A percentile compares a stretch with the other conserved stretches of the same genome.
phyloP scores from a whole-genome alignment of 495 filamentous ascomycete genomes.

The Hypoxylon cercidicola region DNA sequence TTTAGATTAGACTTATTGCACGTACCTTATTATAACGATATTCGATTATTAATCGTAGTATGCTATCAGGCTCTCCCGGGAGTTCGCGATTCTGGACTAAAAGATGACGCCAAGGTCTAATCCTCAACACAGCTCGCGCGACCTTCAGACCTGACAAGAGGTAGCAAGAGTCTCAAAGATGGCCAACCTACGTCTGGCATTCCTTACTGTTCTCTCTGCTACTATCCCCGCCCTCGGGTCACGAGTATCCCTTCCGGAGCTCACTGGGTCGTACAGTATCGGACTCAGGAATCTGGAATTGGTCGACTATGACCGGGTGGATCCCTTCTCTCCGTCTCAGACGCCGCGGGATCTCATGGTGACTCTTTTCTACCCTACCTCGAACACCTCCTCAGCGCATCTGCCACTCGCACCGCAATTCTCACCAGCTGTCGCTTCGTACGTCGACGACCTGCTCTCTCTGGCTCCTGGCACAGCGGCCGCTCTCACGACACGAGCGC shows the following conservation, averaged over 20 bases:
- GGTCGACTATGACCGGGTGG: conserved; percentile 44
- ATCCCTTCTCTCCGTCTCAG: conserved; percentile 47
- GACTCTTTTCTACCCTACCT: conserved; percentile 50
- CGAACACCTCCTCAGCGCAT: conserved; percentile 12
- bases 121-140: too few species aligned
- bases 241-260: conserved; percentile 2
- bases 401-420: conserved; percentile 40
- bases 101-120: too few species aligned
- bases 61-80: too few species aligned
- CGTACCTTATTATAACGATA: not conserved
- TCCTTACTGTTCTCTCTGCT: not conserved
- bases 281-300: conserved; percentile 42
- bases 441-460: conserved; percentile 10
- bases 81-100: too few species aligned
- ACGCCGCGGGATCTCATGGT: conserved; percentile 48
- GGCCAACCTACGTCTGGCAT: not conserved
- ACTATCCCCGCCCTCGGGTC: conserved; percentile 1
- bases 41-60: too few species aligned
- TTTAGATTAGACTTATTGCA: not conserved
- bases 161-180: not conserved
- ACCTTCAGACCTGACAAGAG: not conserved
- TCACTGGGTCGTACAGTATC: conserved; percentile 24
- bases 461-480: conserved; percentile 8
- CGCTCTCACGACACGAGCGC: conserved; percentile 22
- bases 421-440: conserved; percentile 27